Evolutionary conservation across 345 rosid genomes (phyloP).

Genomic region (Eucalyptus rudis): DNA sequence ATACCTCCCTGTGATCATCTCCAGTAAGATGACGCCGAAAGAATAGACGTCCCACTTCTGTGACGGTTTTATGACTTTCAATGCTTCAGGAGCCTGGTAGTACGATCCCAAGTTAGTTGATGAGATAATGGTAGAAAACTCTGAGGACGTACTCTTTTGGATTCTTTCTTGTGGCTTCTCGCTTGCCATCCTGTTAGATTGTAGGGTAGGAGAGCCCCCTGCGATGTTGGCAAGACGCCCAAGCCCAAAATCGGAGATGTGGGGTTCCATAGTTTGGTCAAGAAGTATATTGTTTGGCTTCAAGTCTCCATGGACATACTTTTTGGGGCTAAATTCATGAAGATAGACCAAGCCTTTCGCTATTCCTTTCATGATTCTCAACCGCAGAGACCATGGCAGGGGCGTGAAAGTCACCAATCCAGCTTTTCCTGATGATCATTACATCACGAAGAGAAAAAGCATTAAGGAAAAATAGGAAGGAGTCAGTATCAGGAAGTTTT

Average conservation of each 20-base stretch:
- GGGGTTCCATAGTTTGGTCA: conserved; percentile 70
- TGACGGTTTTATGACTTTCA: conserved; percentile 77
- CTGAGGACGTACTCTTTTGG: conserved; percentile 46
- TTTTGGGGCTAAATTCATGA: conserved; percentile 87
- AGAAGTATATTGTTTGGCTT: conserved; percentile 79
- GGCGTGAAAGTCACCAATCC: conserved; percentile 54
- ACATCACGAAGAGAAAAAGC: not conserved
- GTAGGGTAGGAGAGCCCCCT: conserved; percentile 71
- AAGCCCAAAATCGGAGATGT: conserved; percentile 81
- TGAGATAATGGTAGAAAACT: conserved; percentile 30
- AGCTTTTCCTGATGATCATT: conserved; percentile 40
- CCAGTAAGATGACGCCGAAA: conserved; percentile 73
- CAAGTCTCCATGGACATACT: conserved; percentile 90
- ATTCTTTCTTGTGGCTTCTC: conserved; percentile 57
- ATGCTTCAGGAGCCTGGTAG: conserved; percentile 88
- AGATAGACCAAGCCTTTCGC: conserved; percentile 78
- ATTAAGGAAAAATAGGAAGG: not conserved
- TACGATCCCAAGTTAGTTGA: conserved; percentile 39
- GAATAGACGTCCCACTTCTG: conserved; percentile 99
- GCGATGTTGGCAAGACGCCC: conserved; percentile 86
- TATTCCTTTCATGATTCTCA: conserved; percentile 62
- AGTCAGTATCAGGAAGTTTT: not conserved
- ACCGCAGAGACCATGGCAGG: conserved; percentile 57
- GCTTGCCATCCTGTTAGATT: conserved; percentile 36
- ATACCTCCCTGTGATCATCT: conserved; percentile 61